Conservation (phyloP, 345 rosid genomes). For the Citrus australasica region DNA sequence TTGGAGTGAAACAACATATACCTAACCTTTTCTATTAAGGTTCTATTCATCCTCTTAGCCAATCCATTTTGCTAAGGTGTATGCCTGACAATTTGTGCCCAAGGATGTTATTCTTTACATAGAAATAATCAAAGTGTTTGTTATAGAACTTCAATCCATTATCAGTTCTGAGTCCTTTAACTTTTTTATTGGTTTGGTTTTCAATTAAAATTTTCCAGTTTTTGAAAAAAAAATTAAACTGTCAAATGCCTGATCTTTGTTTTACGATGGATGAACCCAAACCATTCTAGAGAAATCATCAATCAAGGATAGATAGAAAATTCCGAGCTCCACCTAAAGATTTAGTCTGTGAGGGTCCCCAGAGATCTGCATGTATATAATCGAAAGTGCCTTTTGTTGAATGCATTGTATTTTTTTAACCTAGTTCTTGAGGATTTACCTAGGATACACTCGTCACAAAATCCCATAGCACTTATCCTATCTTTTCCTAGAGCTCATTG, state of each 20-base stretch:
- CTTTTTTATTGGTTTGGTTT: neutral
- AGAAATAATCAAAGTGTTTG: neutral
- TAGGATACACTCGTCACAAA: too few relatives aligned
- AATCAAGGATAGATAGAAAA: neutral
- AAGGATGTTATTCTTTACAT: rapidly evolving
- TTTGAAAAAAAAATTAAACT: neutral
- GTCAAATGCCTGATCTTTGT: neutral
- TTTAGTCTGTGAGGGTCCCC: too few relatives aligned
- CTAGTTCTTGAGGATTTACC: too few relatives aligned
- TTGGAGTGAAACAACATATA: neutral
- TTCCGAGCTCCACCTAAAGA: too few relatives aligned
- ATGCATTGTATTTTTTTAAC: too few relatives aligned
- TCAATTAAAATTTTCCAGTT: neutral
- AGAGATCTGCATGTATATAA: too few relatives aligned
- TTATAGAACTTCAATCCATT: neutral
- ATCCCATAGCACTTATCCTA: too few relatives aligned
- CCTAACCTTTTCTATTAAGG: neutral
- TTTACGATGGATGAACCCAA: neutral
- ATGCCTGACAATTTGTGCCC: rapidly evolving
- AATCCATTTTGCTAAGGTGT: neutral
- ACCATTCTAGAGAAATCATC: neutral
- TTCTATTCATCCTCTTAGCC: neutral
- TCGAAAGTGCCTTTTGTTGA: too few relatives aligned
- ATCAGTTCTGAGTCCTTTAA: neutral
- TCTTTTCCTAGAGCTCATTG: too few relatives aligned